Conservation (phyloP, 768 basidiomycete species). For the Rhodotorula kratochvilovae region DNA sequence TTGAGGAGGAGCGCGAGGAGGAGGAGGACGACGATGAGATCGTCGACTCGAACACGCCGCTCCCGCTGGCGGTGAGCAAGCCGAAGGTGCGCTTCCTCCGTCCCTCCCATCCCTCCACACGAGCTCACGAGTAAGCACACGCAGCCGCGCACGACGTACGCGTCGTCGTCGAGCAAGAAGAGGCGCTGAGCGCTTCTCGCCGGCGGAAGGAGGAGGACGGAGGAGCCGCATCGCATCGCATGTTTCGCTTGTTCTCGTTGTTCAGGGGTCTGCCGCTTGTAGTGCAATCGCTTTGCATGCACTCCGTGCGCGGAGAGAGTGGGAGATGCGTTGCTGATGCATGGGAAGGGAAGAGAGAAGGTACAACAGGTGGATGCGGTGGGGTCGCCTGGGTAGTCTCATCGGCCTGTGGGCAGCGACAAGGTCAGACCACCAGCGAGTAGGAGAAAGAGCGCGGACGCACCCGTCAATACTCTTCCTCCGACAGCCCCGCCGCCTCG, state of each 20-base stretch:
- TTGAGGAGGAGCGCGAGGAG: background rate
- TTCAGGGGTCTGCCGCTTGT: too few species aligned
- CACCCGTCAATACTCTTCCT: background rate
- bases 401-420: too few species aligned
- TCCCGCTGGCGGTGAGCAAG: background rate
- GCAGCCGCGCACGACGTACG: background rate
- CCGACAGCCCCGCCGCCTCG: background rate
- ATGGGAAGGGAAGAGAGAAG: too few species aligned
- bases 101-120: background rate
- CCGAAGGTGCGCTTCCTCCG: background rate
- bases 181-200: background rate
- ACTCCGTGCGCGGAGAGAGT: too few species aligned
- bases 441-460: too few species aligned
- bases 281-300: too few species aligned
- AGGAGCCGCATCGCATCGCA: background rate
- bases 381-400: too few species aligned
- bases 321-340: too few species aligned
- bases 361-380: background rate
- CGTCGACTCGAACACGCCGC: background rate
- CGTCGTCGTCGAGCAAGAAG: background rate
- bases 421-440: too few species aligned
- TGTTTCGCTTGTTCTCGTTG: background rate
- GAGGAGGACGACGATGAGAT: slow-evolving; percentile 1
- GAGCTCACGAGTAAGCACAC: too few species aligned
- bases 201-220: background rate